A percentile compares a stretch with the other conserved stretches of the same genome.
Conservation (phyloP, 345 rosid genomes). For the Arabis hirsuta region DNA sequence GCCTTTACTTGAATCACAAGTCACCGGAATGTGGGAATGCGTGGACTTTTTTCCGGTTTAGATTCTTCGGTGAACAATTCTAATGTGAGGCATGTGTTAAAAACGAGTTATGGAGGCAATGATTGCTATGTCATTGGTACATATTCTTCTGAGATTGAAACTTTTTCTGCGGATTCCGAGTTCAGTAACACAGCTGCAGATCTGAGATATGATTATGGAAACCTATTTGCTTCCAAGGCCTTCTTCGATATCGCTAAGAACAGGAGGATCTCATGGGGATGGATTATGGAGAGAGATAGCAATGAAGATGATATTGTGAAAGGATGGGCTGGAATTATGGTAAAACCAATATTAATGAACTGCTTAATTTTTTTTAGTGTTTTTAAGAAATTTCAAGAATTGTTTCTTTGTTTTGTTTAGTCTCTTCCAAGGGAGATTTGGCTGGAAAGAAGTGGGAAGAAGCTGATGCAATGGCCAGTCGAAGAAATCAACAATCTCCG, state of each 20-base stretch:
- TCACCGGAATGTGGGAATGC: conserved; percentile 73
- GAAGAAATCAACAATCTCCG: conserved; percentile 58
- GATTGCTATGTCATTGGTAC: conserved; percentile 66
- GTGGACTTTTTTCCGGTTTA: conserved; percentile 66
- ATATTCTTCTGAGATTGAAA: conserved; percentile 50
- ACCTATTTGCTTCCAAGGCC: conserved; percentile 66
- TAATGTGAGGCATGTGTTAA: conserved; percentile 59
- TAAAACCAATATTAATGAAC: conserved; percentile 18
- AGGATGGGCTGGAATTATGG: conserved; percentile 82
- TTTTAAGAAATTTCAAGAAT: not conserved
- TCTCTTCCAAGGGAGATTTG: conserved; percentile 63
- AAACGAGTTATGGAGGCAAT: conserved; percentile 50
- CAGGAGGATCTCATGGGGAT: conserved; percentile 63
- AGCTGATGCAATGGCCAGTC: conserved; percentile 67
- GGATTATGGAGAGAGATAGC: conserved; percentile 67
- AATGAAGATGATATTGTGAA: conserved; percentile 52
- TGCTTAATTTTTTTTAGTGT: not conserved
- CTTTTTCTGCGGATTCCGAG: conserved; percentile 46
- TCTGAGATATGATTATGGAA: conserved; percentile 69
- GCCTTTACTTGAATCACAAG: conserved; percentile 47
- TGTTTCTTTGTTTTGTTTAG: conserved; percentile 35
- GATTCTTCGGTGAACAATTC: conserved; percentile 52
- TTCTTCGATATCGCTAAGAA: conserved; percentile 63
- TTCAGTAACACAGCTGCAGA: conserved; percentile 48
- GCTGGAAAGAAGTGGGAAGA: conserved; percentile 62